Conservation (phyloP, 495 filamentous ascomycete genomes). For the Neurospora discreta region DNA sequence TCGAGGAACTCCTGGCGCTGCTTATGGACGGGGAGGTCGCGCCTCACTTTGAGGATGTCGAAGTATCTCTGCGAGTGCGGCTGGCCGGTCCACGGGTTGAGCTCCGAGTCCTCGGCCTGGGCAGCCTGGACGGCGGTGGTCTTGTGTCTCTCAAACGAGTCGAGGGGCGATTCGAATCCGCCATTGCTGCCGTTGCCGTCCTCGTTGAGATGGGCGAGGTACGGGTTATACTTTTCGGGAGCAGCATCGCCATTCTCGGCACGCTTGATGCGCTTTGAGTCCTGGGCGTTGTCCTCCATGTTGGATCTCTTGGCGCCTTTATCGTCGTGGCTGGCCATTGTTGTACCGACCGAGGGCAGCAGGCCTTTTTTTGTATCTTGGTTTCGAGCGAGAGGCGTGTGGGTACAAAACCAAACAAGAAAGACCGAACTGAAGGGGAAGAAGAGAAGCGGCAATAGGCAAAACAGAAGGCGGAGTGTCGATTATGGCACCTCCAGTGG, state of each 20-base stretch:
- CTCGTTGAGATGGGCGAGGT: conserved; percentile 83
- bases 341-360: background rate
- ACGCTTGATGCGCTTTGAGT: conserved; percentile 23
- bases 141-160: conserved; percentile 60
- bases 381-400: background rate
- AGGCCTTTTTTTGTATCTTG: background rate
- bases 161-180: conserved; percentile 41
- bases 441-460: background rate
- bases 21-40: conserved; percentile 78
- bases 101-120: conserved; percentile 66
- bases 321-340: background rate
- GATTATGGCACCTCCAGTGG: background rate
- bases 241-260: conserved; percentile 21
- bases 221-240: conserved; percentile 52
- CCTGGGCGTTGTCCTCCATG: conserved; percentile 17
- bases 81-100: conserved; percentile 72
- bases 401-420: background rate
- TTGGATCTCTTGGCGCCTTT: conserved; percentile 21
- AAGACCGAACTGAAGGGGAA: background rate
- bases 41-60: conserved; percentile 69
- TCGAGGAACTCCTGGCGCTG: conserved; percentile 91
- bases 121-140: conserved; percentile 69
- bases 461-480: background rate
- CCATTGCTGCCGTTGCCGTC: conserved; percentile 23
- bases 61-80: conserved; percentile 77